phyloP scores from a whole-genome alignment of 257 asterid genomes.

The Solanum commersonii region DNA sequence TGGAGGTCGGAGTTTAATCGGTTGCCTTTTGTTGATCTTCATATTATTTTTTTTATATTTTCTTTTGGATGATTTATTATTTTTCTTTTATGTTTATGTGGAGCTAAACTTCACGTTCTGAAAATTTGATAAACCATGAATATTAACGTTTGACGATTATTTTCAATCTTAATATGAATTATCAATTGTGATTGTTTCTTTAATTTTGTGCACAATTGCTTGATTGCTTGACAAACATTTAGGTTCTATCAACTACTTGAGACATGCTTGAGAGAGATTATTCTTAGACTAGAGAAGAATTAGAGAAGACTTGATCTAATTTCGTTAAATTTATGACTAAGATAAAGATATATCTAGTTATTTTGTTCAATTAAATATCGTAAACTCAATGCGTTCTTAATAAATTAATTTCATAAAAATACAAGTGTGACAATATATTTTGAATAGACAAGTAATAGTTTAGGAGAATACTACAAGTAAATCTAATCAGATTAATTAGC shows the following conservation, averaged over 20 bases:
- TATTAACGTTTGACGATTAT: too few relatives aligned
- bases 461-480: not conserved
- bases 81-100: too few relatives aligned
- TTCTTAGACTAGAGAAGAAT: not conserved
- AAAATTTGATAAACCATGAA: not conserved
- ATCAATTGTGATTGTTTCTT: not conserved
- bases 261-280: not conserved
- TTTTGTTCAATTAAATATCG: not conserved
- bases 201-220: not conserved
- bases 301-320: not conserved
- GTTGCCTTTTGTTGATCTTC: too few relatives aligned
- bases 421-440: not conserved
- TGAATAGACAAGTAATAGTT: not conserved
- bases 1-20: too few relatives aligned
- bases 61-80: too few relatives aligned
- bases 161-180: not conserved
- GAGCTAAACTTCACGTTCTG: not conserved
- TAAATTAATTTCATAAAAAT: too few relatives aligned
- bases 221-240: not conserved
- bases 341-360: too few relatives aligned
- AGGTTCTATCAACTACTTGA: not conserved
- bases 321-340: too few relatives aligned
- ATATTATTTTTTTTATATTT: too few relatives aligned
- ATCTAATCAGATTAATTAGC: not conserved
- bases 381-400: not conserved